These are phyloP conservation scores for Penicillium sp. DNA, from an alignment of 2,329 filamentous ascomycete species.

Conservation along the genomic window DNA sequence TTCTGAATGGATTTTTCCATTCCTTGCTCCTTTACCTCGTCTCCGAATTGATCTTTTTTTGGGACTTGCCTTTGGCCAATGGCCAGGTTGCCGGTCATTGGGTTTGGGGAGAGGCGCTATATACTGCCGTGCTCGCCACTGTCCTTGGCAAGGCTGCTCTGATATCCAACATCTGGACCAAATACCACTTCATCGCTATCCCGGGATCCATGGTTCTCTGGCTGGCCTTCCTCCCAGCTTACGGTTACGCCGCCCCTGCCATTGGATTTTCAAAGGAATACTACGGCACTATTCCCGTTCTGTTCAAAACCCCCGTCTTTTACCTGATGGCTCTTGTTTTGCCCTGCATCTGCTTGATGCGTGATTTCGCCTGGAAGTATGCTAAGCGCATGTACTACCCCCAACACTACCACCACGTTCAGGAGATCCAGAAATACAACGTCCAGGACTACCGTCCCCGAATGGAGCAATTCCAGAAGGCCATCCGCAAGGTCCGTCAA, in stretches of 20 bases:
- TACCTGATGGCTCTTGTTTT: conserved; percentile 87
- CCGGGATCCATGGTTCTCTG: conserved; percentile 90
- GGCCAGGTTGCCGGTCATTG: conserved; percentile 88
- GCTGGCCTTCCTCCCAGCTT: conserved; percentile 86
- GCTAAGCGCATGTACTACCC: conserved; percentile 96
- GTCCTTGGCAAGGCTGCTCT: conserved; percentile 93
- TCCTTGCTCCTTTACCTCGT: conserved; percentile 90
- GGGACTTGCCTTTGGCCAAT: conserved; percentile 76
- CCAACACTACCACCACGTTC: conserved; percentile 95
- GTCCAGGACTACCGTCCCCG: conserved; percentile 97
- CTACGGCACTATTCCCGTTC: conserved; percentile 75
- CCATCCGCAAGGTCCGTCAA: conserved; percentile 95
- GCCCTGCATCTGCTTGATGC: conserved; percentile 76
- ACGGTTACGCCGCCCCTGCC: conserved; percentile 83
- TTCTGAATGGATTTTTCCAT: conserved; percentile 93
- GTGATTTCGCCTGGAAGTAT: conserved; percentile 97
- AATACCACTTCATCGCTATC: conserved; percentile 94
- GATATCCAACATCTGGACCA: conserved; percentile 97
- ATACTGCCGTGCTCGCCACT: conserved; percentile 89
- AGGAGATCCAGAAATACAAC: conserved; percentile 99
- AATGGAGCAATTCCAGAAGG: conserved; percentile 99
- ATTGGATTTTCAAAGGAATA: conserved; percentile 82
- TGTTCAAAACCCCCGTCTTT: conserved; percentile 83
- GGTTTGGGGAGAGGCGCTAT: conserved; percentile 96
- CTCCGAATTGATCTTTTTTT: conserved; percentile 77